These are phyloP conservation scores for Pseudonitzschia multiseries DNA, from an alignment of 108 stramenopile genomes.

Conservation along the genomic window DNA sequence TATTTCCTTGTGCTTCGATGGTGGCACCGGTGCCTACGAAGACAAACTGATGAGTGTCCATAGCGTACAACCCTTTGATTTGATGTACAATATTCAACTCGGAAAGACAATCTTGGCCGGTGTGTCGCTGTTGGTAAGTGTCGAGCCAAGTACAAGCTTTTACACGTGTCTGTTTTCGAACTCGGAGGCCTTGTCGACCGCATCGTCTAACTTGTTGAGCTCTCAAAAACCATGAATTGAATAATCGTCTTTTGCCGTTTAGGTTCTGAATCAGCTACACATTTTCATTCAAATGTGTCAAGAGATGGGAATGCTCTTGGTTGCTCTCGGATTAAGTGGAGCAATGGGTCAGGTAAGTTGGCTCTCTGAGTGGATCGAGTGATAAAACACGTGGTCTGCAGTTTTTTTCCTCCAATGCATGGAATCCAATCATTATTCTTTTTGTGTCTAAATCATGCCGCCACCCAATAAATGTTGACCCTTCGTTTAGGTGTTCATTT, in stretches of 20 bases:
- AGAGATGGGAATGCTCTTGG: constrained; percentile 91
- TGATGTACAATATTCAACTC: constrained; percentile 99
- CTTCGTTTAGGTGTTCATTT: constrained; percentile 73
- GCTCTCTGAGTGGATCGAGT: background rate
- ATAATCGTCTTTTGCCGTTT: background rate
- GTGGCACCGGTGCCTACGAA: constrained; percentile 98
- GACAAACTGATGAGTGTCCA: constrained; percentile 98
- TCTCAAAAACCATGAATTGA: background rate
- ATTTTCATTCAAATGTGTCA: constrained; percentile 92
- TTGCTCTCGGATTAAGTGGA: constrained; percentile 92
- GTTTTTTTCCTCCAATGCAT: too few relatives aligned
- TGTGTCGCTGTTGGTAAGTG: constrained; percentile 68
- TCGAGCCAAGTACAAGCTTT: background rate
- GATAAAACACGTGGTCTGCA: too few relatives aligned
- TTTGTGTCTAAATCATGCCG: background rate
- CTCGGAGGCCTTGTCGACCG: background rate
- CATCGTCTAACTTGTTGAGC: background rate
- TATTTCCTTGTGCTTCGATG: constrained; percentile 96
- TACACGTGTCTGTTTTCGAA: background rate
- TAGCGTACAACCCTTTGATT: constrained; percentile 95
- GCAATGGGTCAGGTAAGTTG: constrained; percentile 82
- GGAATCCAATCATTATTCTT: too few relatives aligned
- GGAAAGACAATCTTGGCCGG: constrained; percentile 96
- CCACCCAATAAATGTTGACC: background rate
- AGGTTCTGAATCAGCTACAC: constrained; percentile 89